phyloP scores from a whole-genome alignment of 2,329 filamentous ascomycete species.

The Microsporum canis region DNA sequence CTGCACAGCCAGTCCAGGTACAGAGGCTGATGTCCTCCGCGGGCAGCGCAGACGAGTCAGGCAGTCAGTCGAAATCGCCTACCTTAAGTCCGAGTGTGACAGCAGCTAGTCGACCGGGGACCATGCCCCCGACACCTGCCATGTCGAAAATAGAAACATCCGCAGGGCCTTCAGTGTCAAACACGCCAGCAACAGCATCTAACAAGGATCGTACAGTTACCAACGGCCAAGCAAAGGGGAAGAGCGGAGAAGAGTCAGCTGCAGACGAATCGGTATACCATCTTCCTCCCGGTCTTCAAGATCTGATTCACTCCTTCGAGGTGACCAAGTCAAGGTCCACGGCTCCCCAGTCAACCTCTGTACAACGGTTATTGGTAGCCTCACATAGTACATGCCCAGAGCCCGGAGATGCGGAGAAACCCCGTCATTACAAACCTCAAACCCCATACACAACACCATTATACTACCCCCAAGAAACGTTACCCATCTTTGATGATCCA shows the following conservation, averaged over 20 bases:
- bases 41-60: slow-evolving; percentile 32
- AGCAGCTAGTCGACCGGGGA: slow-evolving; percentile 27
- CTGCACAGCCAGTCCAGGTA: slow-evolving; percentile 39
- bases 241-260: slow-evolving; percentile 52
- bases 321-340: slow-evolving; percentile 60
- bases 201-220: slow-evolving; percentile 9
- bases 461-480: slow-evolving; percentile 86
- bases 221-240: slow-evolving; percentile 39
- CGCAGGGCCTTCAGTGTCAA: slow-evolving; percentile 29
- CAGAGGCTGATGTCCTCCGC: slow-evolving; percentile 26
- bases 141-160: slow-evolving; percentile 36
- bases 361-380: slow-evolving; percentile 61
- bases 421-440: slow-evolving; percentile 73
- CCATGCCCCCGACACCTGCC: slow-evolving; percentile 37
- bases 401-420: slow-evolving; percentile 65
- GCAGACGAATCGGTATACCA: slow-evolving; percentile 72
- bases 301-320: slow-evolving; percentile 85
- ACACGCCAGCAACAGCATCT: slow-evolving; percentile 33
- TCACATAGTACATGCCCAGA: slow-evolving; percentile 67
- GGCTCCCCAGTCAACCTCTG: slow-evolving; percentile 51
- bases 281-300: slow-evolving; percentile 74
- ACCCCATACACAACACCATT: slow-evolving; percentile 65
- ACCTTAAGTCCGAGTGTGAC: slow-evolving; percentile 37
- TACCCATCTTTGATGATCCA: slow-evolving; percentile 83
- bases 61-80: slow-evolving; percentile 42